Conservation (phyloP, 306 rosid genomes). For the Parietaria judaica region DNA sequence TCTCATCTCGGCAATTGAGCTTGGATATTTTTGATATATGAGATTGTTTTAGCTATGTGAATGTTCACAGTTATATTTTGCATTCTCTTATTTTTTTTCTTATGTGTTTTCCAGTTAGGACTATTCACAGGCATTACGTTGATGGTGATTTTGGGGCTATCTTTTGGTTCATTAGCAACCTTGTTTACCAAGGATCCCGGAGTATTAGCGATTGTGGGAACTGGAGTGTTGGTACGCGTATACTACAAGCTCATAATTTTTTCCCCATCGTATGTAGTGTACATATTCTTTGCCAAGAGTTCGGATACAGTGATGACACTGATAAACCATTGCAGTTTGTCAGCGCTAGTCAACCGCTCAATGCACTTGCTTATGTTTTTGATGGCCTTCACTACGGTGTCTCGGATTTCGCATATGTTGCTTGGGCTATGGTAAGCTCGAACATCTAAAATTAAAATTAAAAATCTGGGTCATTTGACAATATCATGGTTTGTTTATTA, state of each 20-base stretch:
- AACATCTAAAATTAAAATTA: background rate
- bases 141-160: constrained; percentile 59
- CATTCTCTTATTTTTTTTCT: constrained; percentile 13
- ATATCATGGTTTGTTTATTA: constrained; percentile 17
- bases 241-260: constrained; percentile 16
- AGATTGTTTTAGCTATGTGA: background rate
- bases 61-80: background rate
- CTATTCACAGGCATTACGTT: constrained; percentile 56
- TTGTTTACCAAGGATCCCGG: constrained; percentile 78
- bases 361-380: constrained; percentile 58
- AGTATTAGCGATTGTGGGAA: constrained; percentile 62
- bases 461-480: constrained; percentile 8
- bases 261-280: too few species aligned
- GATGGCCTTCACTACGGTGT: constrained; percentile 92
- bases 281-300: too few species aligned
- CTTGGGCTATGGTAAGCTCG: constrained; percentile 71
- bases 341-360: constrained; percentile 85
- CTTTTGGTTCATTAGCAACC: constrained; percentile 72
- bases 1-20: background rate
- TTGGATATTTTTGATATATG: background rate
- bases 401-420: constrained; percentile 92
- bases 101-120: constrained; percentile 58
- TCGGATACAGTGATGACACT: too few species aligned
- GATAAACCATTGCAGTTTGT: constrained; percentile 43
- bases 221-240: constrained; percentile 69